Base-by-base conservation (phyloP, 768 basidiomycete genomes). In the Coprinopsis marcescibilis region DNA sequence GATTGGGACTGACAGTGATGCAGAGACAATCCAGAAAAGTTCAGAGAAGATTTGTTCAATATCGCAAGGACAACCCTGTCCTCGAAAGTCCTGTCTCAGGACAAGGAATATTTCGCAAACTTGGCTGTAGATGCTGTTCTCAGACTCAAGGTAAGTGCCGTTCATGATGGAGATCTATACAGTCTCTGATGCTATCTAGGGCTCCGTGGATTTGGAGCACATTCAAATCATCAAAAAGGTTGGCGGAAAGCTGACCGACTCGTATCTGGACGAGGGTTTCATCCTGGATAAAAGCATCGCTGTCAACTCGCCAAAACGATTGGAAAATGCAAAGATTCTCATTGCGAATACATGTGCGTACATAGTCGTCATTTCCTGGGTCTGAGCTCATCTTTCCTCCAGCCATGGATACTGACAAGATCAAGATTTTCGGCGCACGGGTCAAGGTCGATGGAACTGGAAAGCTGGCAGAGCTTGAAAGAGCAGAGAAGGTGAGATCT, bases 341-440 rank as follows among this genome's bases (percentile, higher is more conserved):
- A 94, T 99, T 51, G 92, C 95, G 43, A 98, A 98, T 59, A 99
- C 96, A n/a, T 89, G 94, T 93, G 58, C 54, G 89, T 67, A 36
- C 14, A 17, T 14, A 25, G 27, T 36, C 33, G 15, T 36, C n/a
- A 29, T 43, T 12, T 7, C 2, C 26, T 29, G 11, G 7, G 13
- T 40, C 15, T 10, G 39, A 48, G 4, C 46, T 41, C 7, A 49
- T 26, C 3, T 32, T 34, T 19, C 38, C 51, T 45, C 10, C 54
- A 94, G 93, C 96, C 2, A 98, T 98, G 96, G 96, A 99, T 68
- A 99, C 96, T 21, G 96, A 99, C 70, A 99, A 99, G 66, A 96
- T 98, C 74, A 99, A 99, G 70, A 86, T 99, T 51, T 99, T 99
- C 52, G 96, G 96, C 34, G 95, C 96, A 0, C 78, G 92, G 29